Evolutionary conservation across 768 basidiomycete species (phyloP).

Genomic region (Tricholoma matsutake): DNA sequence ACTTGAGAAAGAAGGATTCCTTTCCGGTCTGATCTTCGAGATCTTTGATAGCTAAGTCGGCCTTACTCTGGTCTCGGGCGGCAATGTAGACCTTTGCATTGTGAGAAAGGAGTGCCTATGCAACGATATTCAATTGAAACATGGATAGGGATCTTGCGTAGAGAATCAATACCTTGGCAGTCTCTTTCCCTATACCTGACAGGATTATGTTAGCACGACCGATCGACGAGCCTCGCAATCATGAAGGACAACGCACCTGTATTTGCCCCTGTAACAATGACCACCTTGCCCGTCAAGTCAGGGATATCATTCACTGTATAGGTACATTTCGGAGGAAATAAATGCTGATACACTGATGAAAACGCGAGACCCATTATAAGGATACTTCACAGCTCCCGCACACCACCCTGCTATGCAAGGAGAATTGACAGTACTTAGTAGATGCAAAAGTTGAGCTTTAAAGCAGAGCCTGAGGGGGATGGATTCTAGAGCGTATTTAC

Average conservation of each 20-base stretch:
- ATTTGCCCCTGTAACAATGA: conserved; percentile 40
- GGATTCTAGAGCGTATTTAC: too few relatives aligned
- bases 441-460: too few relatives aligned
- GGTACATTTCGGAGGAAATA: conserved; percentile 41
- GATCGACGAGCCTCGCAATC: too few relatives aligned
- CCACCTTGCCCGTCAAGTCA: conserved; percentile 44
- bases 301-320: conserved; percentile 48
- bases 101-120: conserved; percentile 47
- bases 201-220: neutral
- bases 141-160: neutral
- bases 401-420: too few relatives aligned
- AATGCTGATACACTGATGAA: too few relatives aligned
- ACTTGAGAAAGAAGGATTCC: conserved; percentile 36
- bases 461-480: too few relatives aligned
- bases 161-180: conserved; percentile 41
- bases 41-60: conserved; percentile 47
- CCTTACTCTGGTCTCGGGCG: conserved; percentile 42
- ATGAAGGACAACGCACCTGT: too few relatives aligned
- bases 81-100: conserved; percentile 70
- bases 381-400: too few relatives aligned
- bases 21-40: conserved; percentile 50
- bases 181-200: conserved; percentile 57
- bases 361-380: too few relatives aligned
- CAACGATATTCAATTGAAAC: neutral
- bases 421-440: too few relatives aligned